Conservation (phyloP, 1,284 basidiomycete species). For the Boletus semigastroideus region DNA sequence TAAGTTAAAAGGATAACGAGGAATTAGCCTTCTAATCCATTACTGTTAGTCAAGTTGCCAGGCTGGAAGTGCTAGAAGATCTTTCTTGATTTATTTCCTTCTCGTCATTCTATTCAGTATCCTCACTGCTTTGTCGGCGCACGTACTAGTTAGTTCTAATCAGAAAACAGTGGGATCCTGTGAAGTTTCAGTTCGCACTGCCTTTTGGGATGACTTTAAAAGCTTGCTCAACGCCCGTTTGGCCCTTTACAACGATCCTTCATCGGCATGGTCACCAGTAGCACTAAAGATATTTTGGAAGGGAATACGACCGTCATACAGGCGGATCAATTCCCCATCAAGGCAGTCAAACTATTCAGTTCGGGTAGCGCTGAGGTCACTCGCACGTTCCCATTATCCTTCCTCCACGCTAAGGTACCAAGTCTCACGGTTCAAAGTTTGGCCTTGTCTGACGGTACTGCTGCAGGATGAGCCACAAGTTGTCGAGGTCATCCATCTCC, state of each 20-base stretch:
- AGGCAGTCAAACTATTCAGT: conserved; percentile 23
- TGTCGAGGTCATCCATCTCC: conserved; percentile 22
- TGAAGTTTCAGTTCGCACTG: not conserved
- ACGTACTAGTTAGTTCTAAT: conserved; percentile 3
- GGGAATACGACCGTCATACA: conserved; percentile 11
- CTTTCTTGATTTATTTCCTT: conserved; percentile 23
- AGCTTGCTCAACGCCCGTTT: no score
- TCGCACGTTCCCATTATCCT: conserved; percentile 21
- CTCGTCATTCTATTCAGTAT: conserved; percentile 2
- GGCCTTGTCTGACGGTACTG: not conserved
- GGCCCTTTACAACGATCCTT: not conserved
- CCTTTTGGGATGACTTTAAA: not conserved
- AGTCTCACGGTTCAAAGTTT: not conserved
- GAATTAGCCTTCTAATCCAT: conserved; percentile 12
- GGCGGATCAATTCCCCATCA: conserved; percentile 21
- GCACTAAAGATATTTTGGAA: not conserved
- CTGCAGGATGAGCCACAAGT: conserved; percentile 15
- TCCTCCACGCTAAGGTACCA: conserved; percentile 12
- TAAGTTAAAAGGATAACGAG: conserved; percentile 36
- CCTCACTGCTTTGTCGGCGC: conserved; percentile 3
- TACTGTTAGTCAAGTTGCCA: conserved; percentile 26
- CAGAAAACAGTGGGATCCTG: not conserved
- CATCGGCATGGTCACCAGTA: conserved; percentile 7
- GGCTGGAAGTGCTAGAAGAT: conserved; percentile 34
- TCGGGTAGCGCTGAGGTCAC: conserved; percentile 18